Conservation (phyloP, 106 monocot species). For the Dendrobium huoshanense region DNA sequence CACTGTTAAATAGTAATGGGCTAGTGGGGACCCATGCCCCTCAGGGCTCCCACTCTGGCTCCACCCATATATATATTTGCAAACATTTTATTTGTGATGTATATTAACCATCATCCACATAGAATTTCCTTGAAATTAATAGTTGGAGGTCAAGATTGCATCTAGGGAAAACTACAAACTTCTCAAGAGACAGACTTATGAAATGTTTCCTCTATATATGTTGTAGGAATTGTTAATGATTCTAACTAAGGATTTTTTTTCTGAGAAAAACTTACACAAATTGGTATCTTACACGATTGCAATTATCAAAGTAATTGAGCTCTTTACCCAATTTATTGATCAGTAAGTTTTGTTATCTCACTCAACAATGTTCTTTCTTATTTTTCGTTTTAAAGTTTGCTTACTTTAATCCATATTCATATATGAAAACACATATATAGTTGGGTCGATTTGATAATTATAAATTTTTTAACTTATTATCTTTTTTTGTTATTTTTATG, state of each 20-base stretch:
- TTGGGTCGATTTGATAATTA: too few relatives aligned
- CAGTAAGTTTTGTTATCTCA: conserved; percentile 2
- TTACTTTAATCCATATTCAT: too few relatives aligned
- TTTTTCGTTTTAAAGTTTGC: too few relatives aligned
- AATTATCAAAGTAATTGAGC: conserved; percentile 27
- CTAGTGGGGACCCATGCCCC: too few relatives aligned
- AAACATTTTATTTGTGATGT: too few relatives aligned
- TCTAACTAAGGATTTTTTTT: conserved; percentile 15
- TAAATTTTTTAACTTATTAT: too few relatives aligned
- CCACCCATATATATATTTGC: too few relatives aligned
- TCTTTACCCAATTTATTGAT: conserved; percentile 29
- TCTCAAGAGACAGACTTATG: conserved; percentile 37
- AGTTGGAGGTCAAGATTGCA: conserved; percentile 30
- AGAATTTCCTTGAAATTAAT: not conserved
- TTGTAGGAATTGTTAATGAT: conserved; percentile 15
- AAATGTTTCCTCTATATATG: conserved; percentile 25
- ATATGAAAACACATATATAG: too few relatives aligned
- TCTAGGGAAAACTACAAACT: conserved; percentile 24
- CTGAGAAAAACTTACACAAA: conserved; percentile 29
- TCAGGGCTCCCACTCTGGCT: too few relatives aligned
- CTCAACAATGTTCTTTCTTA: not conserved
- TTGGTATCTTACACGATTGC: conserved; percentile 14
- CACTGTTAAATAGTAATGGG: too few relatives aligned
- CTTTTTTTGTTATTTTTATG: not conserved
- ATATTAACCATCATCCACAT: not conserved